These are phyloP conservation scores for Daldinia concentrica DNA, from an alignment of 495 filamentous ascomycete species.

Conservation along the genomic window DNA sequence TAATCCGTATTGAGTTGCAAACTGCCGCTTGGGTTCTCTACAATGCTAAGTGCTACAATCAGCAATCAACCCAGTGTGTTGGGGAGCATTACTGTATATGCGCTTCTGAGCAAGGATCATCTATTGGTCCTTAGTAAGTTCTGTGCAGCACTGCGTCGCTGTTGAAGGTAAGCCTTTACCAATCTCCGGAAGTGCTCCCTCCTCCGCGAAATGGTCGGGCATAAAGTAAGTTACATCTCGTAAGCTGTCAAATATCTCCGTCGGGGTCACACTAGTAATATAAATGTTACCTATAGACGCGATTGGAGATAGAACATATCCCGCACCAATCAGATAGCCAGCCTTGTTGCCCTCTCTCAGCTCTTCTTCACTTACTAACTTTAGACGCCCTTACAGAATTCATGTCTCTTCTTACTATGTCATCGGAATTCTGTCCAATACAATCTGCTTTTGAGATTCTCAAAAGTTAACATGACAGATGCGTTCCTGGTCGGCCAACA, in stretches of 20 bases:
- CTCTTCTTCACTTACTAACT: constrained; percentile 27
- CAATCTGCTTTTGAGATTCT: constrained; percentile 2
- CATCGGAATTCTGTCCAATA: constrained; percentile 18
- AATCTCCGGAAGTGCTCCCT: constrained; percentile 2
- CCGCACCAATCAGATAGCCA: constrained; percentile 30
- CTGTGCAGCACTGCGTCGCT: not conserved
- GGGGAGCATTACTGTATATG: constrained; percentile 36
- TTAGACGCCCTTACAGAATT: not conserved
- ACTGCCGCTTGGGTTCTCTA: constrained; percentile 13
- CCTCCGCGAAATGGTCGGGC: not conserved
- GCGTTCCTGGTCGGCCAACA: not conserved
- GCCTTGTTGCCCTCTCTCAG: constrained; percentile 33
- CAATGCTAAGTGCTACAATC: constrained; percentile 12
- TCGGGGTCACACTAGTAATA: constrained; percentile 34
- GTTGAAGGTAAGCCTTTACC: constrained; percentile 17
- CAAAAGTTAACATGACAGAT: constrained; percentile 3
- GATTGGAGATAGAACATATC: constrained; percentile 36
- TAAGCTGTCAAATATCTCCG: constrained; percentile 25
- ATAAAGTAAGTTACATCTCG: constrained; percentile 18
- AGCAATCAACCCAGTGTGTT: constrained; percentile 13
- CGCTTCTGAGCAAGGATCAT: constrained; percentile 7
- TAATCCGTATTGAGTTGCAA: constrained; percentile 12
- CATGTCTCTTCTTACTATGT: constrained; percentile 35
- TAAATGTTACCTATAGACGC: constrained; percentile 23
- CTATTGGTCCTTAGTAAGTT: constrained; percentile 29